Conservation (phyloP, 2,329 filamentous ascomycete species). For the Huntiella decipiens region DNA sequence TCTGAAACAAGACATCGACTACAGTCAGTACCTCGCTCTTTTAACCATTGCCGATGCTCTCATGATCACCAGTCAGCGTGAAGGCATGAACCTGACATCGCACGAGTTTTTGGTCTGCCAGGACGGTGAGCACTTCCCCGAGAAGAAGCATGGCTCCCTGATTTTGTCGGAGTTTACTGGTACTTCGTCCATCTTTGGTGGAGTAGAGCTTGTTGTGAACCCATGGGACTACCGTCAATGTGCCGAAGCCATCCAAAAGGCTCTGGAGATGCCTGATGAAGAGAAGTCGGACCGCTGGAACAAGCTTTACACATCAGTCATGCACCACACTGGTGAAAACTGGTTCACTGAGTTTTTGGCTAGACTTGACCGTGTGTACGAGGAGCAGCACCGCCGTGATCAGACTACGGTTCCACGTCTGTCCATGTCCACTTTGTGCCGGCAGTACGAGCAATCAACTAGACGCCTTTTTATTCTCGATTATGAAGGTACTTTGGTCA, state of each 20-base stretch:
- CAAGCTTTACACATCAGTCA: slow-evolving; percentile 52
- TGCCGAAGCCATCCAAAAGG: slow-evolving; percentile 65
- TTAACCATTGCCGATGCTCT: slow-evolving; percentile 77
- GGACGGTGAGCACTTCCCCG: slow-evolving; percentile 49
- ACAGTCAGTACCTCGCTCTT: slow-evolving; percentile 80
- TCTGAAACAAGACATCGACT: slow-evolving; percentile 84
- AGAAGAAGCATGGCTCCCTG: slow-evolving; percentile 70
- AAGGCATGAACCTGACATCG: slow-evolving; percentile 92
- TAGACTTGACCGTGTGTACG: slow-evolving; percentile 55
- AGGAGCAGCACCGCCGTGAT: slow-evolving; percentile 69
- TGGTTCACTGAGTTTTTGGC: slow-evolving; percentile 67
- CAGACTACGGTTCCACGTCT: slow-evolving; percentile 74
- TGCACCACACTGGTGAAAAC: slow-evolving; percentile 63
- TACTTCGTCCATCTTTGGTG: slow-evolving; percentile 66
- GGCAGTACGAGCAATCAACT: slow-evolving; percentile 45
- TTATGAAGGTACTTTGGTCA: slow-evolving; percentile 82
- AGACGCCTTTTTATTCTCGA: slow-evolving; percentile 75
- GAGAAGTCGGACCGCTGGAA: slow-evolving; percentile 62
- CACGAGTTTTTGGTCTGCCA: slow-evolving; percentile 92
- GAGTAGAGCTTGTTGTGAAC: slow-evolving; percentile 70
- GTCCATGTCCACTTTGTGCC: slow-evolving; percentile 43
- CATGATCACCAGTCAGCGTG: slow-evolving; percentile 86
- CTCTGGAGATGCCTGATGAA: slow-evolving; percentile 58
- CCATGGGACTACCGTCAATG: slow-evolving; percentile 89
- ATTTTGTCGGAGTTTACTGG: slow-evolving; percentile 94